Evolutionary conservation across 1,284 basidiomycete species (phyloP).

Genomic region (Pseudozyma flocculosa): DNA sequence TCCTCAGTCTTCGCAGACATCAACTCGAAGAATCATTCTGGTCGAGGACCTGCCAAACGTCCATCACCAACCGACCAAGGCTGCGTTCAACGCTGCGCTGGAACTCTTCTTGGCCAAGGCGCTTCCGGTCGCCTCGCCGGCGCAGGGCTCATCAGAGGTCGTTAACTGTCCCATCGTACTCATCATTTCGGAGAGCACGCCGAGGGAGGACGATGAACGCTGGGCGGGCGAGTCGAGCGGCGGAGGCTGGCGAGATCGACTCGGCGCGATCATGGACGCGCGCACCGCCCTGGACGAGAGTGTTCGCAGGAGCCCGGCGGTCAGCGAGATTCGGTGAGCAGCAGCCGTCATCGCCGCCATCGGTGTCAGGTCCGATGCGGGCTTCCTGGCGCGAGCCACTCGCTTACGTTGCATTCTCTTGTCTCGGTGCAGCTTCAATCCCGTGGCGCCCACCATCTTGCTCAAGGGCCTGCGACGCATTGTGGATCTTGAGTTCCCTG

Average conservation of each 20-base stretch:
- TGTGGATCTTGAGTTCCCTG: slow-evolving; percentile 38
- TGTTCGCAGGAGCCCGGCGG: slow-evolving; percentile 67
- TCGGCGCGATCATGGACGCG: slow-evolving; percentile 64
- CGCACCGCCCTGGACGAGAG: slow-evolving; percentile 68
- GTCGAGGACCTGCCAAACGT: slow-evolving; percentile 92
- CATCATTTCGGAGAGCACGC: slow-evolving; percentile 74
- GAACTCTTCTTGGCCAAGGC: slow-evolving; percentile 26
- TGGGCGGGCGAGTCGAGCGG: slow-evolving; percentile 63
- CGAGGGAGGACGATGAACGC: slow-evolving; percentile 61
- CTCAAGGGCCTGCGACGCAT: slow-evolving; percentile 70
- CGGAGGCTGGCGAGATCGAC: slow-evolving; percentile 60
- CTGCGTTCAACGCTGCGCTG: slow-evolving; percentile 74
- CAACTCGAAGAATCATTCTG: slow-evolving; percentile 65
- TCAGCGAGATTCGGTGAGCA: slow-evolving; percentile 68
- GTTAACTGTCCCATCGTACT: slow-evolving; percentile 69
- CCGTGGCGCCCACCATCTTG: slow-evolving; percentile 82
- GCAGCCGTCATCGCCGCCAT: slow-evolving; percentile 4
- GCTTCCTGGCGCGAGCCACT: too few relatives aligned
- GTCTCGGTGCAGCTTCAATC: slow-evolving; percentile 68
- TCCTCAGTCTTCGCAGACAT: background rate
- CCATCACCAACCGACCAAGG: slow-evolving; percentile 65
- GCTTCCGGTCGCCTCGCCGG: slow-evolving; percentile 2
- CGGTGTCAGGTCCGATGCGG: too few relatives aligned
- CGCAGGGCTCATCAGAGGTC: slow-evolving; percentile 3
- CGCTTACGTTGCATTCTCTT: too few relatives aligned